phyloP scores from a whole-genome alignment of 1,284 basidiomycete species.

The Vanrija humicola region DNA sequence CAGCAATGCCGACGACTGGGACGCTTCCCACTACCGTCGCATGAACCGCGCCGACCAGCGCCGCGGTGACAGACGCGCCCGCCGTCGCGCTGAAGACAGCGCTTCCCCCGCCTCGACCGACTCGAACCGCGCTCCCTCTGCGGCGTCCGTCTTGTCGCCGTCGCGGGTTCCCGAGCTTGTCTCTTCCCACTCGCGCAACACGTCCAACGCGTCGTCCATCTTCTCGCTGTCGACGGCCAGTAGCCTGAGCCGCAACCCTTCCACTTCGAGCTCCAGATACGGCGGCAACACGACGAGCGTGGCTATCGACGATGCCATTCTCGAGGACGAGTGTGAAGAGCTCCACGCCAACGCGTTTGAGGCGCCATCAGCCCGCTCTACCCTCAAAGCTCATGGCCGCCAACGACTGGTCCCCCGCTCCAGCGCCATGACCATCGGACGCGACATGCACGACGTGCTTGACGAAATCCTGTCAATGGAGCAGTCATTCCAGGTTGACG shows the following conservation, averaged over 20 bases:
- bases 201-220: constrained; percentile 30
- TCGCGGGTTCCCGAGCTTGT: constrained; percentile 34
- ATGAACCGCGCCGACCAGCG: constrained; percentile 40
- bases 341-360: neutral
- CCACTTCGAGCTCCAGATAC: constrained; percentile 24
- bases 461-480: constrained; percentile 51
- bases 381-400: constrained; percentile 10
- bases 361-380: constrained; percentile 1
- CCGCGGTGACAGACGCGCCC: constrained; percentile 29
- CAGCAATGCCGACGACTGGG: constrained; percentile 1
- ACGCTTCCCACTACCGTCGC: constrained; percentile 43
- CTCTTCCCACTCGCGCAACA: constrained; percentile 31
- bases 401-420: neutral
- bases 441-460: constrained; percentile 41
- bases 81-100: constrained; percentile 31
- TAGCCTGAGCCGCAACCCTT: constrained; percentile 31
- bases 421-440: constrained; percentile 5
- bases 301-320: constrained; percentile 33
- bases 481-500: constrained; percentile 39
- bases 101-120: constrained; percentile 21
- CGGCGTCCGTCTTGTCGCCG: constrained; percentile 15
- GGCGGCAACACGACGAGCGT: constrained; percentile 22
- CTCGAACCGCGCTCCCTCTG: constrained; percentile 13
- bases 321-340: constrained; percentile 40
- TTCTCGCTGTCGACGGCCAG: constrained; percentile 27